phyloP scores from a whole-genome alignment of 2,329 filamentous ascomycete genomes.

The Pezicula rhizophila region DNA sequence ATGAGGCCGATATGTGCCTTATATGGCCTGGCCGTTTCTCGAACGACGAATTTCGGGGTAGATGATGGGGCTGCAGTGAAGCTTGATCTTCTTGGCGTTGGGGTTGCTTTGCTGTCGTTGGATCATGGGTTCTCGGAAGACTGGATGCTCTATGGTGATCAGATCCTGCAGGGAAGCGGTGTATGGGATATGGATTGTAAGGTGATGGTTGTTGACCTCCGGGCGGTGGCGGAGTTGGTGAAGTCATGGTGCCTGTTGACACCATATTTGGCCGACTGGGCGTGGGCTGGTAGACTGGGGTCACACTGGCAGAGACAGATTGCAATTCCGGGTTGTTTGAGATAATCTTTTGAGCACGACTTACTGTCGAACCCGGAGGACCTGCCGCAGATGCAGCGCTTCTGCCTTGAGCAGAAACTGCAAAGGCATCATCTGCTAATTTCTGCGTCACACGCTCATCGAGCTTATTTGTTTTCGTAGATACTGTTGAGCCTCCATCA shows the following conservation, averaged over 20 bases:
- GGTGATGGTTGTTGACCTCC: slow-evolving; percentile 12
- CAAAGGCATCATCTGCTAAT: slow-evolving; percentile 81
- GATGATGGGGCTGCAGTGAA: slow-evolving; percentile 11
- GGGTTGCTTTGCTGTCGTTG: slow-evolving; percentile 9
- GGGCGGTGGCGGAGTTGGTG: slow-evolving; percentile 39
- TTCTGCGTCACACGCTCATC: slow-evolving; percentile 67
- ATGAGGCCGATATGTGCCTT: slow-evolving; percentile 43
- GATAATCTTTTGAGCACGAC: slow-evolving; percentile 58
- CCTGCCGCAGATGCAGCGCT: slow-evolving; percentile 5
- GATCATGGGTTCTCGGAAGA: slow-evolving; percentile 31
- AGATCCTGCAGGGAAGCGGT: slow-evolving; percentile 19
- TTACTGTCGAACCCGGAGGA: slow-evolving; percentile 37
- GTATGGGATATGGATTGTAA: slow-evolving; percentile 18
- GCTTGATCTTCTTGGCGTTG: slow-evolving; percentile 18
- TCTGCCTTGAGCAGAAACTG: slow-evolving; percentile 20
- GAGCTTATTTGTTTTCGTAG: slow-evolving; percentile 43
- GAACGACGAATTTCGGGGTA: slow-evolving; percentile 25
- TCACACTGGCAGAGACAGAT: slow-evolving; percentile 35
- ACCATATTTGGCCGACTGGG: slow-evolving; percentile 43
- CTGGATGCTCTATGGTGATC: slow-evolving; percentile 45
- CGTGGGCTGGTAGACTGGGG: slow-evolving; percentile 23
- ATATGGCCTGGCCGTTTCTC: slow-evolving; percentile 29
- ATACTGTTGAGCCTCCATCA: slow-evolving; percentile 44
- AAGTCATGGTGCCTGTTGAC: slow-evolving; percentile 78
- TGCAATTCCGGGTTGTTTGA: slow-evolving; percentile 56